phyloP scores from a whole-genome alignment of 306 rosid species.

The Hippophae gyantsensis region DNA sequence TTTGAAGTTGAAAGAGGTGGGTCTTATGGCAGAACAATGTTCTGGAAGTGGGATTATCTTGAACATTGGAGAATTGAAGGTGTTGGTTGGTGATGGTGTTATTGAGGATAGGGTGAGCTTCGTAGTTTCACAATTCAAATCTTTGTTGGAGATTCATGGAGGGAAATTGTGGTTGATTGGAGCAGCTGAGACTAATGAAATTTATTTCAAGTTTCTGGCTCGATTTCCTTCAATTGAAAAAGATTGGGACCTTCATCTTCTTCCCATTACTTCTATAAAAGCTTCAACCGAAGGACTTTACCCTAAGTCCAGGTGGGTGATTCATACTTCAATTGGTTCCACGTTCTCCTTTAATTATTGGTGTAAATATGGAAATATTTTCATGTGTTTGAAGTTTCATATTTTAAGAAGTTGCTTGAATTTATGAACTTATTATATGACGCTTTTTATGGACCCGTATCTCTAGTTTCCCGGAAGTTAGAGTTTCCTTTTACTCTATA shows the following conservation, averaged over 20 bases:
- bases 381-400: too few species aligned
- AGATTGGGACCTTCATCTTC: slow-evolving; percentile 69
- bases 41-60: slow-evolving; percentile 45
- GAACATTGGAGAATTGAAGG: slow-evolving; percentile 53
- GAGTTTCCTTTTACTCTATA: too few species aligned
- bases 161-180: slow-evolving; percentile 75
- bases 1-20: slow-evolving; percentile 49
- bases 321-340: background rate
- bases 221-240: slow-evolving; percentile 47
- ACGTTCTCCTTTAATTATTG: too few species aligned
- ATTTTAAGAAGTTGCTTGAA: too few species aligned
- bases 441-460: too few species aligned
- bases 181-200: slow-evolving; percentile 39
- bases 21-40: slow-evolving; percentile 37
- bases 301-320: slow-evolving; percentile 69
- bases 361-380: too few species aligned
- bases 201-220: slow-evolving; percentile 39
- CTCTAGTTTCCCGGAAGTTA: too few species aligned
- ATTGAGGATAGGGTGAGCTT: slow-evolving; percentile 26
- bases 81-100: slow-evolving; percentile 22
- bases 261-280: slow-evolving; percentile 69
- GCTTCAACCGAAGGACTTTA: slow-evolving; percentile 43
- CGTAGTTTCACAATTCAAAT: slow-evolving; percentile 46
- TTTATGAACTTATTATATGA: too few species aligned
- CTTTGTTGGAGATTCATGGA: slow-evolving; percentile 40